These are phyloP conservation scores for Scheffersomyces lignicola DNA, from an alignment of 1,139 yeast species.

Conservation along the genomic window DNA sequence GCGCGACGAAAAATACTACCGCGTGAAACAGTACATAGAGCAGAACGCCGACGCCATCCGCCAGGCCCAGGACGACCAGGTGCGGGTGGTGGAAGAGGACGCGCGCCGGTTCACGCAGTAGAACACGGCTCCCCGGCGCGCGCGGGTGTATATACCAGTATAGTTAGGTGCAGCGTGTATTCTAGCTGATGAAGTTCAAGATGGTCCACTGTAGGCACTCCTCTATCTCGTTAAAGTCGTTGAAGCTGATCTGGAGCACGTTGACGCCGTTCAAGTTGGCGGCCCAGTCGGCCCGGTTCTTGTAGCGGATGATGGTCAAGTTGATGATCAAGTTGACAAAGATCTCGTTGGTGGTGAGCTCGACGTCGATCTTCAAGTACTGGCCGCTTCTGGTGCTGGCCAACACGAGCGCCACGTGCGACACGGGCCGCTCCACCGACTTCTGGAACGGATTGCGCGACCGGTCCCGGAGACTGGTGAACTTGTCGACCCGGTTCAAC, in stretches of 20 bases:
- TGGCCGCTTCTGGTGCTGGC: conserved; percentile 15
- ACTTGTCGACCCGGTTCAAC: conserved; percentile 22
- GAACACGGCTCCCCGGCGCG: not conserved
- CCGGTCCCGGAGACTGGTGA: conserved; percentile 16
- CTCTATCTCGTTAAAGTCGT: conserved; percentile 61
- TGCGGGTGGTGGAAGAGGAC: conserved; percentile 26
- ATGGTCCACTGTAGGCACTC: conserved; percentile 69
- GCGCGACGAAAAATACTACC: conserved; percentile 58
- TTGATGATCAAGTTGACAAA: conserved; percentile 40
- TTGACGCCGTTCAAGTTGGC: conserved; percentile 35
- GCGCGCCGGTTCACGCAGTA: too few species aligned
- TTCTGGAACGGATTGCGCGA: conserved; percentile 39
- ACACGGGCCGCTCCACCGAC: conserved; percentile 37
- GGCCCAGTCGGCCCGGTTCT: conserved; percentile 26
- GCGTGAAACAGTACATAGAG: conserved; percentile 38
- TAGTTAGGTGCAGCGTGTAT: conserved; percentile 3
- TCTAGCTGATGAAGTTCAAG: conserved; percentile 27
- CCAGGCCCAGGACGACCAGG: conserved; percentile 28
- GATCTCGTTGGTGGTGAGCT: conserved; percentile 40
- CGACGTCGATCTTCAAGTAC: conserved; percentile 28
- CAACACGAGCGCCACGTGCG: conserved; percentile 23
- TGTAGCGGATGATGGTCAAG: conserved; percentile 34
- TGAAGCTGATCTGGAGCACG: conserved; percentile 49
- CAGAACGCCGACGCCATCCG: conserved; percentile 36
- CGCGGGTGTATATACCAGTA: conserved; percentile 1